Base-by-base conservation (phyloP, 1,139 yeast genomes). In the Fermentozyma sake region DNA sequence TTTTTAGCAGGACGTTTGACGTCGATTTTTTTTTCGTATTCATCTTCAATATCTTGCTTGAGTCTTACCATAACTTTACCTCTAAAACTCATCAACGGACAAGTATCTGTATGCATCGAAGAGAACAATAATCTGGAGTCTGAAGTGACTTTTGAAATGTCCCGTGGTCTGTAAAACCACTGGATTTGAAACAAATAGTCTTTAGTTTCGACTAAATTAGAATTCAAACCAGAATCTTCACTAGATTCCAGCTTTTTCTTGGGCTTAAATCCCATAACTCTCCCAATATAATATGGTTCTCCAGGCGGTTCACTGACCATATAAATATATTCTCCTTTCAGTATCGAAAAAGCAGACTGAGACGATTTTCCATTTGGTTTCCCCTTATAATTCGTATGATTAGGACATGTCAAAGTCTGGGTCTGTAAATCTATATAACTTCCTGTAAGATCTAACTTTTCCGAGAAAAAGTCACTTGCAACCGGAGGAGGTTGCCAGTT, bases 231-330 rank as follows among this genome's bases (percentile, higher is more conserved):
- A 7, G 7, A 22, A 18, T 23, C 11, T n/a, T n/a, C 17, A 13
- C 12, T n/a, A 5, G 23, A 12, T 10, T 7, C 12, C 20, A 8
- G 11, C 11, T 23, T 6, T 28, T 41, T 45, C 37, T 66, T 72
- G 26, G 50, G 53, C 10, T 71, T 75, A 50, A 87, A 86, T 14
- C 89, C 94, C 70, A 85, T 73, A 26, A 91, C 70, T 29, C 93
- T 65, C 0, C 95, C 97, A 25, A 91, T 74, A 46, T 85, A 87
- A 58, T 84, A 89, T 0, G 97, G 96, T 44, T 89, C 97, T 1
- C 95, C 94, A 0, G 96, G 91, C 1, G 96, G 96, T 50, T 86
- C 96, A 38, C 94, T 79, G 14, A 87, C 69, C 76, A 91, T 78
- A 50, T 84, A 89, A 5, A 89, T 81, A 39, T 70, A 79, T 33